These are phyloP conservation scores for slime mould (Dictyostelium discoideum) DNA, from an alignment of 78 protist genomes.

Conservation along the genomic window dicty_2.7 NC_007089.4:1757501-1758000, in stretches of 20 bases:
- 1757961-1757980: conserved; percentile 90
- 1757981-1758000: conserved; percentile 90
- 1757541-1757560: background rate
- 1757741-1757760: conserved; percentile 93
- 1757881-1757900: conserved; percentile 78
- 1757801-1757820: conserved; percentile 89
- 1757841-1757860: conserved; percentile 83
- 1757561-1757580: background rate
- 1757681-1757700: conserved; percentile 1
- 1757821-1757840: conserved; percentile 93
- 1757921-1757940: conserved; percentile 41
- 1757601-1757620: background rate
- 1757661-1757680: background rate
- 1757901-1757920: conserved; percentile 46
- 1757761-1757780: conserved; percentile 75
- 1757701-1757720: background rate
- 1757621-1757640: background rate
- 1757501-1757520: background rate
- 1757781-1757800: conserved; percentile 86
- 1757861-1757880: conserved; percentile 66
- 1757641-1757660: background rate
- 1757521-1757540: background rate
- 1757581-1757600: background rate
- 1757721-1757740: conserved; percentile 85
- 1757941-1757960: conserved; percentile 49